phyloP scores from a whole-genome alignment of 1,139 yeast genomes.

The Torulaspora pretoriensis region DNA sequence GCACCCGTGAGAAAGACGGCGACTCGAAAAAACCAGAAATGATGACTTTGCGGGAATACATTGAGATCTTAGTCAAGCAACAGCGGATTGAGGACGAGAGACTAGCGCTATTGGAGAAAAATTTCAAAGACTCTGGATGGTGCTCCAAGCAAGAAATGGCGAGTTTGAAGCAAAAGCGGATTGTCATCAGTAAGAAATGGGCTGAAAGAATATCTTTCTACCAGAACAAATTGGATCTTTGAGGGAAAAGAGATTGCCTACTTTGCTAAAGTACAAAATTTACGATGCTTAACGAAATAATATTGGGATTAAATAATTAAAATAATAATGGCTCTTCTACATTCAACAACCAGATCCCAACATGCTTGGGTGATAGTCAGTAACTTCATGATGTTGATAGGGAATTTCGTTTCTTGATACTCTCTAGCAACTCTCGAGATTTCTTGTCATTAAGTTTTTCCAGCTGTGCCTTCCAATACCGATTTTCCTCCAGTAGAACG shows the following conservation, averaged over 20 bases:
- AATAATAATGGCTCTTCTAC: not conserved
- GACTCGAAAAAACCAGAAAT: conserved; percentile 17
- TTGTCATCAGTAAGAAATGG: conserved; percentile 30
- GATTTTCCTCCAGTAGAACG: conserved; percentile 26
- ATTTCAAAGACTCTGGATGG: conserved; percentile 31
- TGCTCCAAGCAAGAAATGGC: conserved; percentile 27
- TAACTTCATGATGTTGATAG: conserved; percentile 7
- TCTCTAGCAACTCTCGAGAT: conserved; percentile 27
- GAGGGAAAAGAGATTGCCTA: not conserved
- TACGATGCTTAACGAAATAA: conserved; percentile 4
- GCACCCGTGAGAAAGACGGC: conserved; percentile 8
- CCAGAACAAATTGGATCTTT: conserved; percentile 23
- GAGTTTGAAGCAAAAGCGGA: conserved; percentile 26
- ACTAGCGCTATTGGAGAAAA: conserved; percentile 25
- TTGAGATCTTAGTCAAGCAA: conserved; percentile 24
- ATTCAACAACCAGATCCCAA: not conserved
- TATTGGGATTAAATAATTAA: not conserved
- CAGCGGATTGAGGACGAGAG: conserved; percentile 30
- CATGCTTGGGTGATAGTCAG: too few relatives aligned
- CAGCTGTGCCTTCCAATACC: conserved; percentile 28
- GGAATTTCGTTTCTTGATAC: conserved; percentile 24
- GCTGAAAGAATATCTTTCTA: conserved; percentile 30
- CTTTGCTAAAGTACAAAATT: conserved; percentile 1
- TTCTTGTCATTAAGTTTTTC: conserved; percentile 30
- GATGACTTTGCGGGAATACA: conserved; percentile 28